Evolutionary conservation across 2,329 filamentous ascomycete genomes (phyloP).

Genomic region (Apiospora phragmitis): DNA sequence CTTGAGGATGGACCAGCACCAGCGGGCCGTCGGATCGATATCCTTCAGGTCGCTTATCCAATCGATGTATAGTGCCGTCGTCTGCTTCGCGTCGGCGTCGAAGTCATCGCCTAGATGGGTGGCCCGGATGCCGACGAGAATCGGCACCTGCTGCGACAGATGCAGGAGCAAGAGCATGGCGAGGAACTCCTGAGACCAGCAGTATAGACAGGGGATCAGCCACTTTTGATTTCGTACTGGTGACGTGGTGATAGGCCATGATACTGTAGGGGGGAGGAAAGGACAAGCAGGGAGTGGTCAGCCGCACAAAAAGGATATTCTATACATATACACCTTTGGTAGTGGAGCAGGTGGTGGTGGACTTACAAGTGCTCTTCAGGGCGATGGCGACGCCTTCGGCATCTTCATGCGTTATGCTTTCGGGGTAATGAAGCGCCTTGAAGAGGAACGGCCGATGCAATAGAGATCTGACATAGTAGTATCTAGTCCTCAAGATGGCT

Average conservation of each 20-base stretch:
- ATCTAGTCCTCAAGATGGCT: conserved; percentile 57
- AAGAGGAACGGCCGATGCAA: conserved; percentile 60
- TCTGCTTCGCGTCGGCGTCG: conserved; percentile 51
- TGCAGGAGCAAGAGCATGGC: conserved; percentile 58
- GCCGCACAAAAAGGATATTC: background rate
- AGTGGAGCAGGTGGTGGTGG: background rate
- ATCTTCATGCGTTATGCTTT: conserved; percentile 54
- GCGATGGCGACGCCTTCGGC: conserved; percentile 56
- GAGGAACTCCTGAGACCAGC: conserved; percentile 63
- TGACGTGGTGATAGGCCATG: conserved; percentile 61
- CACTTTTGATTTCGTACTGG: conserved; percentile 58
- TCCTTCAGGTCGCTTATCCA: conserved; percentile 60
- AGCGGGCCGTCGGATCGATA: conserved; percentile 54
- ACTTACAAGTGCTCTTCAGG: conserved; percentile 46
- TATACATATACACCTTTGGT: background rate
- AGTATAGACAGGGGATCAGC: conserved; percentile 58
- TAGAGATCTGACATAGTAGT: conserved; percentile 59
- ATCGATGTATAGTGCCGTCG: conserved; percentile 53
- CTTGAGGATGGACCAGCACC: conserved; percentile 55
- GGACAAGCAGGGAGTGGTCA: background rate
- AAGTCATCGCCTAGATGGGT: conserved; percentile 49
- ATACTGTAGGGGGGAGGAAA: too few species aligned
- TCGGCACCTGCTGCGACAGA: conserved; percentile 51
- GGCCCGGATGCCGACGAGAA: conserved; percentile 49
- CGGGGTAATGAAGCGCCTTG: conserved; percentile 59